Percentiles rank a stretch among this genome's conserved stretches.
Evolutionary conservation across 768 basidiomycete species (phyloP).

Genomic region (Rhizopogon vesiculosus): DNA sequence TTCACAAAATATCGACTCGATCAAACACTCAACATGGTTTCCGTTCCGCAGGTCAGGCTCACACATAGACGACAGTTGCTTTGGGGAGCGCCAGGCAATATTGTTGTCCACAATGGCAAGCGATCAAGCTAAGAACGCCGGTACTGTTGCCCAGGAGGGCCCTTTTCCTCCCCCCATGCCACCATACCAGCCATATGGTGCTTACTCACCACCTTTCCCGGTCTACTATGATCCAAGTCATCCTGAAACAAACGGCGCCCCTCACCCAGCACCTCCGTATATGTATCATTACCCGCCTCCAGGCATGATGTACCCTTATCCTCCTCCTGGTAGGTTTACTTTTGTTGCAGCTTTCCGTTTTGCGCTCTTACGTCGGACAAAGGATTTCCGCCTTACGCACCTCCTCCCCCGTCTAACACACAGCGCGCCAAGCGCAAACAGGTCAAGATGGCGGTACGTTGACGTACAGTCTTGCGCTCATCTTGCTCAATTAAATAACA

Average conservation of each 20-base stretch:
- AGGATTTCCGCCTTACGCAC: conserved; percentile 23
- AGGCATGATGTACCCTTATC: conserved; percentile 41
- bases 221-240: conserved; percentile 27
- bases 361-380: conserved; percentile 11
- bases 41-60: conserved; percentile 15
- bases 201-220: conserved; percentile 28
- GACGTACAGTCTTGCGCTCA: background rate
- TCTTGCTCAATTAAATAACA: conserved; percentile 4
- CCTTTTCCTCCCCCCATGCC: conserved; percentile 21
- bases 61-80: conserved; percentile 24
- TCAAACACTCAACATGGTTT: conserved; percentile 15
- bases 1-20: conserved; percentile 3
- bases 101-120: conserved; percentile 26
- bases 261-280: conserved; percentile 25
- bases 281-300: conserved; percentile 35
- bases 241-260: conserved; percentile 27
- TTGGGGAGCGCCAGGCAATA: conserved; percentile 18
- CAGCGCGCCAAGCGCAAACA: conserved; percentile 44
- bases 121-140: conserved; percentile 29
- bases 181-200: conserved; percentile 23
- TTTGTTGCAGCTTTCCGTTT: background rate
- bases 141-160: conserved; percentile 31
- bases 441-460: conserved; percentile 53
- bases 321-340: conserved; percentile 29
- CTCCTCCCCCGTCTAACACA: conserved; percentile 17